Evolutionary conservation across 2,329 filamentous ascomycete species (phyloP).

Genomic region (Fusarium sp.): DNA sequence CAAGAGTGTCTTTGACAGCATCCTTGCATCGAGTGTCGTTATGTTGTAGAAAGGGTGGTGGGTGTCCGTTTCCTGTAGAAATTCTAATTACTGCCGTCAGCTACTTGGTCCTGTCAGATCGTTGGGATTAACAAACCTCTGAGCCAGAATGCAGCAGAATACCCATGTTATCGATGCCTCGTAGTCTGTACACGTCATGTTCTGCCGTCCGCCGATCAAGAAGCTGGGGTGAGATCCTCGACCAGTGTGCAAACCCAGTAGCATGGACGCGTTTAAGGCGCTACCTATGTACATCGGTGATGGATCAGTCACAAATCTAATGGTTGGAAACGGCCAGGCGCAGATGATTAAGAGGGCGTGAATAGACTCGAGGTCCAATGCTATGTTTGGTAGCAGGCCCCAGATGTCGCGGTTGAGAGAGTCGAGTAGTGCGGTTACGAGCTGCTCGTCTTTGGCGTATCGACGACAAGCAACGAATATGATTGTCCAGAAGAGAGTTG

Average conservation of each 20-base stretch:
- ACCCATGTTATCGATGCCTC: slow-evolving; percentile 69
- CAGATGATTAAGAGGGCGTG: slow-evolving; percentile 68
- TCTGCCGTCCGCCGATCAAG: slow-evolving; percentile 60
- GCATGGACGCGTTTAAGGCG: slow-evolving; percentile 63
- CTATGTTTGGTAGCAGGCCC: slow-evolving; percentile 59
- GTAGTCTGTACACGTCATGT: slow-evolving; percentile 63
- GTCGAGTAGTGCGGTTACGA: slow-evolving; percentile 64
- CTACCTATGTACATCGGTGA: slow-evolving; percentile 64
- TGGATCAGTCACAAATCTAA: slow-evolving; percentile 67
- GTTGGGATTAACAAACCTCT: slow-evolving; percentile 56
- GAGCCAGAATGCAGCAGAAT: slow-evolving; percentile 67
- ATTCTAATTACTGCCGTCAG: slow-evolving; percentile 37
- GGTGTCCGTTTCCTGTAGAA: slow-evolving; percentile 62
- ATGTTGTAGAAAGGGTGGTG: slow-evolving; percentile 66
- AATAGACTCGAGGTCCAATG: slow-evolving; percentile 64
- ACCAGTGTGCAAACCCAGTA: slow-evolving; percentile 68
- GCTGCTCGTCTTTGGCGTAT: slow-evolving; percentile 60
- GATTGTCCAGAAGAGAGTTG: slow-evolving; percentile 70
- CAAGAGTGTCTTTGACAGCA: slow-evolving; percentile 58
- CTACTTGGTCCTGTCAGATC: not conserved
- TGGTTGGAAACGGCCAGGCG: slow-evolving; percentile 66
- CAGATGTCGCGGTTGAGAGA: slow-evolving; percentile 64
- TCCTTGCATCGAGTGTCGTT: slow-evolving; percentile 62
- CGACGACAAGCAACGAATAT: slow-evolving; percentile 66
- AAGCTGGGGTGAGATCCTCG: slow-evolving; percentile 67